Base-by-base conservation (phyloP, 1,284 basidiomycete species). In the Sutorius eximius region DNA sequence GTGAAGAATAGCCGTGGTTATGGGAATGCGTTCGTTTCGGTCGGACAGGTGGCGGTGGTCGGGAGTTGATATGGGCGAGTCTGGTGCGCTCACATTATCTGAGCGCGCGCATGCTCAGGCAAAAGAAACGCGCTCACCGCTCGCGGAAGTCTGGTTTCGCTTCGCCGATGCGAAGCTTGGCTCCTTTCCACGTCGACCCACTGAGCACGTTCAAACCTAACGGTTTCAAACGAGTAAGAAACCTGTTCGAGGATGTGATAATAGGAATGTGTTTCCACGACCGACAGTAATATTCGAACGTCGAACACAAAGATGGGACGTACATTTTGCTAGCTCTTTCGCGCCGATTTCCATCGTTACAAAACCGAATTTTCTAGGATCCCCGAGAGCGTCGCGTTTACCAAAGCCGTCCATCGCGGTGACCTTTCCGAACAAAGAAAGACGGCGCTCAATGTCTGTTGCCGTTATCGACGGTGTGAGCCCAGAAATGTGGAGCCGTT, bases 111-210 rank as follows among this genome's bases (percentile, higher is more conserved):
- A 16, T 16, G 3, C 7, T 30, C 12, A 6, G 15, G 46, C 1
- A 11, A n/a, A 43, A 38, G 16, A 43, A 32, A 53, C 71, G 18
- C 43, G 11, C 60, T 45, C 33, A 87, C 87, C 83, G 76, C 64
- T 85, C 82, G 7, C 69, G 68, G 64, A 78, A 92, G 68, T 91
- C 85, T 1, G 82, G 84, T 59, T 82, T 87, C 24, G 89, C 90
- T 61, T 91, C 88, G 8, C 89, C 89, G 34, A 92, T 79, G n/a
- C 88, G 79, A 30, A 92, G 71, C 61, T 86, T 89, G n/a, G 88
- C 73, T 16, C 90, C 89, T 71, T 91, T 92, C 87, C 88, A 92
- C 2, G 82, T 89, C 10, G 87, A 82, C 29, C 90, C 89, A 59
- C 87, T 91, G 9, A 92, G 76, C 5, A 83, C 65, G 63, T 84